These are phyloP conservation scores for Nyssa sinensis DNA, from an alignment of 148 eudicot species.

Conservation along the genomic window DNA sequence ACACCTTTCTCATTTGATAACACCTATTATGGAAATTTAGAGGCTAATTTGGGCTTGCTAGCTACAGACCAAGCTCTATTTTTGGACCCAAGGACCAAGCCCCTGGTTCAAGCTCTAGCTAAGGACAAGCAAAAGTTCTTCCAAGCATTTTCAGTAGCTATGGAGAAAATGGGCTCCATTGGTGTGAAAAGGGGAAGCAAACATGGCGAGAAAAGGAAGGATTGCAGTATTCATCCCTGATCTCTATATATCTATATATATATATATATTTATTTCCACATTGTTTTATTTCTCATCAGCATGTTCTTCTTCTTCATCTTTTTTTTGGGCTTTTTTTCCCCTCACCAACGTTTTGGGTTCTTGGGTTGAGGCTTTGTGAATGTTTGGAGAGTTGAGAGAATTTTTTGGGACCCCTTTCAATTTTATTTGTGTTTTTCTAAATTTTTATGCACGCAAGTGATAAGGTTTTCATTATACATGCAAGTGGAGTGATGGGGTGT, in stretches of 20 bases:
- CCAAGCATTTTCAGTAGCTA: constrained; percentile 59
- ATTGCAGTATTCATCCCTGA: constrained; percentile 52
- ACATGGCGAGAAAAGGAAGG: constrained; percentile 74
- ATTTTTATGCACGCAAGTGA: no score
- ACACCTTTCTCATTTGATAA: constrained; percentile 83
- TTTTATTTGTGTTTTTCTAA: no score
- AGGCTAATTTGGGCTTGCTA: constrained; percentile 66
- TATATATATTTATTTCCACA: constrained; percentile 3
- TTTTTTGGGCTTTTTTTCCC: background rate
- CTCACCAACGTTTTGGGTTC: background rate
- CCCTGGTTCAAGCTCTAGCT: constrained; percentile 54
- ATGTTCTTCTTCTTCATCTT: background rate
- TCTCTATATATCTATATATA: background rate
- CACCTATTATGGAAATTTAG: constrained; percentile 72
- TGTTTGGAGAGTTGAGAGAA: background rate
- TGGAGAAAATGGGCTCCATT: constrained; percentile 84
- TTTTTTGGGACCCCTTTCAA: no score
- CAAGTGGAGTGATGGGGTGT: no score
- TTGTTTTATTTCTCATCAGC: background rate
- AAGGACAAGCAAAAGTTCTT: constrained; percentile 65
- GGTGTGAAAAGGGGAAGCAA: constrained; percentile 68
- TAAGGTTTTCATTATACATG: no score
- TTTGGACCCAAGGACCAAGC: constrained; percentile 62
- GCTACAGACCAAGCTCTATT: constrained; percentile 66
- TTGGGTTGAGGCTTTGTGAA: background rate